Conservation (phyloP, 192 early-diverging fungal genomes). For the Podila clonocystis region DNA sequence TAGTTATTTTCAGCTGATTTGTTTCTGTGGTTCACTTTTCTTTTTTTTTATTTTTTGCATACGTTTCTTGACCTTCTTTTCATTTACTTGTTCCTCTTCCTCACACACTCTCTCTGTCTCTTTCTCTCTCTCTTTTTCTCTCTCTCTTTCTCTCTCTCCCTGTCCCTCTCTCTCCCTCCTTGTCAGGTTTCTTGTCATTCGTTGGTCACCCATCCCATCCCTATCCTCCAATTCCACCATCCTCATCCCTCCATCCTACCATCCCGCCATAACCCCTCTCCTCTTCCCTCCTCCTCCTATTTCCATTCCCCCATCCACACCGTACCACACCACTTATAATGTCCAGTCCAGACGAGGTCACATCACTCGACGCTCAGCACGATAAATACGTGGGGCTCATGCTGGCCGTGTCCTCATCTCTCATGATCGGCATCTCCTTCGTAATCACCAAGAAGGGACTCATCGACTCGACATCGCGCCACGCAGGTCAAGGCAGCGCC, state of each 20-base stretch:
- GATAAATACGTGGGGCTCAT: conserved; percentile 90
- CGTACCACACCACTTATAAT: conserved; percentile 6
- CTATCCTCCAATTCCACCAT: conserved; percentile 1
- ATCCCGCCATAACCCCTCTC: neutral
- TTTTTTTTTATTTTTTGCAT: too few relatives aligned
- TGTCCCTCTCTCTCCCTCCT: neutral
- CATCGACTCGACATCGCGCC: conserved; percentile 75
- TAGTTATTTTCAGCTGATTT: too few relatives aligned
- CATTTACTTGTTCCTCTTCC: neutral
- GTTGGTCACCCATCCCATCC: neutral
- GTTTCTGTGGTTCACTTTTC: neutral
- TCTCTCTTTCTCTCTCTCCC: neutral
- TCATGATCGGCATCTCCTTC: conserved; percentile 92
- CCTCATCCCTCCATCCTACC: neutral
- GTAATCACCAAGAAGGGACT: conserved; percentile 96
- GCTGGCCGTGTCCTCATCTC: conserved; percentile 86
- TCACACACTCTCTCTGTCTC: neutral
- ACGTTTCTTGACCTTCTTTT: neutral
- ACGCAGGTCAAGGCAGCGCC: conserved; percentile 65
- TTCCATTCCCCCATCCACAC: neutral
- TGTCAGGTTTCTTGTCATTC: neutral
- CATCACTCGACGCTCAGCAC: conserved; percentile 42
- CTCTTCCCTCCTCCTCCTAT: neutral
- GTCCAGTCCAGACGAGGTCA: conserved; percentile 27
- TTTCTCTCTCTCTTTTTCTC: neutral